phyloP scores from a whole-genome alignment of 2,329 filamentous ascomycete genomes.

The Apiospora malaysiana region DNA sequence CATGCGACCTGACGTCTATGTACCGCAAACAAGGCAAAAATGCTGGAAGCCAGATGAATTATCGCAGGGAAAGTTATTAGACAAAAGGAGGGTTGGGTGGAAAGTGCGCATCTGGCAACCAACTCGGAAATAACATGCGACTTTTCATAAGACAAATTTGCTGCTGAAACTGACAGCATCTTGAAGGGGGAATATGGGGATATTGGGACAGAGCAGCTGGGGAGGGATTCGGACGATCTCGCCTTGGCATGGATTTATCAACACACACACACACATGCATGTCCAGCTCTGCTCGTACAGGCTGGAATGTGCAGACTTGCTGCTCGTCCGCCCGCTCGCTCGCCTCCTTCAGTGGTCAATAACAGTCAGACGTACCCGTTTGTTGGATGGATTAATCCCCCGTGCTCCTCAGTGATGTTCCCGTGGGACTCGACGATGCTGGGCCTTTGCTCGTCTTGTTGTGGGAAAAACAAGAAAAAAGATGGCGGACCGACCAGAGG shows the following conservation, averaged over 20 bases:
- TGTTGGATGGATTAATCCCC: background rate
- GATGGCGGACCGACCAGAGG: constrained; percentile 4
- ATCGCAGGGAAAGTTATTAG: background rate
- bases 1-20: background rate
- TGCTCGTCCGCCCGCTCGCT: background rate
- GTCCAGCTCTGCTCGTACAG: background rate
- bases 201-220: constrained; percentile 9
- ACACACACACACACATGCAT: background rate
- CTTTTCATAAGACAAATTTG: constrained; percentile 14
- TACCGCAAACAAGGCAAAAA: background rate
- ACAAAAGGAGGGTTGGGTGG: background rate
- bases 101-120: background rate
- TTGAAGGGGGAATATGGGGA: background rate
- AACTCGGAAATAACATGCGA: constrained; percentile 8
- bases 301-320: background rate
- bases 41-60: background rate
- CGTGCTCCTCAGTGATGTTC: background rate
- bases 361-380: background rate
- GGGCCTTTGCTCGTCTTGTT: background rate
- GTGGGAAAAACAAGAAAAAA: background rate
- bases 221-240: constrained; percentile 1
- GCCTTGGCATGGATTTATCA: constrained; percentile 6
- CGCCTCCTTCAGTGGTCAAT: background rate
- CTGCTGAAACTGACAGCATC: constrained; percentile 11
- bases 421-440: background rate